Evolutionary conservation across 1,284 basidiomycete species (phyloP).

Genomic region (Caloboletus inedulis): DNA sequence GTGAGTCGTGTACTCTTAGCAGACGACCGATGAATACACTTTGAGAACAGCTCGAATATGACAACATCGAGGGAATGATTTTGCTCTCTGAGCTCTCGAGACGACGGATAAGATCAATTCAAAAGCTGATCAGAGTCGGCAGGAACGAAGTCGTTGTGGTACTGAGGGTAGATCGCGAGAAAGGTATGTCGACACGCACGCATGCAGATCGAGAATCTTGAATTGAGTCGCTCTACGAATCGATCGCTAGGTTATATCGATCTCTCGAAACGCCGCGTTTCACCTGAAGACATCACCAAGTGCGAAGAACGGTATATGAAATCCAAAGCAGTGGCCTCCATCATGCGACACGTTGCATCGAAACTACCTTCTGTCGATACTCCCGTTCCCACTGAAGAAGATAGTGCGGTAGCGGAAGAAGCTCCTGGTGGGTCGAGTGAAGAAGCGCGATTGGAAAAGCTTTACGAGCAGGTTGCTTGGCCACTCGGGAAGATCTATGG

Average conservation of each 20-base stretch:
- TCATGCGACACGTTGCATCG: conserved; percentile 91
- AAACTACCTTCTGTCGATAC: conserved; percentile 62
- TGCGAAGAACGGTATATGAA: conserved; percentile 99
- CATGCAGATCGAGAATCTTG: neutral
- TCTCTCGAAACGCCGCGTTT: conserved; percentile 98
- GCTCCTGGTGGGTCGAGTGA: conserved; percentile 50
- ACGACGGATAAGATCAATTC: conserved; percentile 95
- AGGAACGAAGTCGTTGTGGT: conserved; percentile 99
- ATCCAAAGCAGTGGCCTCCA: conserved; percentile 91
- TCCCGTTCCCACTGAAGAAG: conserved; percentile 17
- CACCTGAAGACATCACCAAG: conserved; percentile 96
- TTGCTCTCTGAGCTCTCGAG: conserved; percentile 94
- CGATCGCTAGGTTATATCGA: conserved; percentile 88
- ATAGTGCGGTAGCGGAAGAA: conserved; percentile 30
- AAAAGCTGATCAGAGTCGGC: conserved; percentile 97
- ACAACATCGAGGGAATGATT: conserved; percentile 99
- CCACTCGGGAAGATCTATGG: conserved; percentile 91
- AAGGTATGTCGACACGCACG: conserved; percentile 55
- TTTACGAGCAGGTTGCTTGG: conserved; percentile 94
- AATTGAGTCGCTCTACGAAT: neutral
- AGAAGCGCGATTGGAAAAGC: conserved; percentile 72
- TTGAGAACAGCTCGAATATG: conserved; percentile 85
- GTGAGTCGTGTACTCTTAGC: conserved; percentile 47
- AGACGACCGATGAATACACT: neutral
- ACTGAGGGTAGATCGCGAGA: conserved; percentile 97